Conservation (phyloP, 73 alveolate genomes). For the Breviolum minutum region DNA sequence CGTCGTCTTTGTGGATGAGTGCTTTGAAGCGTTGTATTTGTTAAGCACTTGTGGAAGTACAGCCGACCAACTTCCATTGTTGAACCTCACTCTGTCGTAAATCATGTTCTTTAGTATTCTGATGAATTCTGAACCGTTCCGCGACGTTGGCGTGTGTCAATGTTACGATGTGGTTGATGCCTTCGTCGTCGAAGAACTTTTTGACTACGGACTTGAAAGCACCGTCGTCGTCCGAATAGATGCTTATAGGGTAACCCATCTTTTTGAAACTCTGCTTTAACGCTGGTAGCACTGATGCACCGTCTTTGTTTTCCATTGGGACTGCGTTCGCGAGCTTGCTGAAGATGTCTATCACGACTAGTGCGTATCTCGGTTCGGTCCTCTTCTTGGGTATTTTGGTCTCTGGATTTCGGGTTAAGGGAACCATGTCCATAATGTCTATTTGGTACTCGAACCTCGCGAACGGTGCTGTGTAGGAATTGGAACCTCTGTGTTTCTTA, state of each 20-base stretch:
- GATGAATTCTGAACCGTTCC: background rate
- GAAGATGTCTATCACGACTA: constrained; percentile 4
- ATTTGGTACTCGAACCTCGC: too few relatives aligned
- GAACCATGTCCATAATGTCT: too few relatives aligned
- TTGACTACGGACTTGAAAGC: background rate
- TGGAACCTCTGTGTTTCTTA: too few relatives aligned
- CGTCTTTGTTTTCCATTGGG: background rate
- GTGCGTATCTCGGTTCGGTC: background rate
- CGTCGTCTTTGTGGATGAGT: background rate
- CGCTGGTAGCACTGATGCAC: background rate
- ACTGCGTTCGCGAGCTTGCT: background rate
- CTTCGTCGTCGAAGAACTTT: background rate
- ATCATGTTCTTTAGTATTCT: background rate
- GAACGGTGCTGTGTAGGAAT: too few relatives aligned
- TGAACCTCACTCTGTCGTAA: background rate
- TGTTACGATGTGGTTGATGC: background rate
- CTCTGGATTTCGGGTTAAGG: too few relatives aligned
- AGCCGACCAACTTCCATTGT: background rate
- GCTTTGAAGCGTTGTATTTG: background rate
- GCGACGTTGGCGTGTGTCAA: background rate
- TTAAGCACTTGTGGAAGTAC: background rate
- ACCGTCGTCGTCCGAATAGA: background rate
- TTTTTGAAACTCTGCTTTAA: background rate
- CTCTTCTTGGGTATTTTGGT: background rate
- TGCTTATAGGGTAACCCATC: background rate